These are phyloP conservation scores for Populus hybrid DNA, from an alignment of 441 rosid species.

Conservation along the genomic window DNA sequence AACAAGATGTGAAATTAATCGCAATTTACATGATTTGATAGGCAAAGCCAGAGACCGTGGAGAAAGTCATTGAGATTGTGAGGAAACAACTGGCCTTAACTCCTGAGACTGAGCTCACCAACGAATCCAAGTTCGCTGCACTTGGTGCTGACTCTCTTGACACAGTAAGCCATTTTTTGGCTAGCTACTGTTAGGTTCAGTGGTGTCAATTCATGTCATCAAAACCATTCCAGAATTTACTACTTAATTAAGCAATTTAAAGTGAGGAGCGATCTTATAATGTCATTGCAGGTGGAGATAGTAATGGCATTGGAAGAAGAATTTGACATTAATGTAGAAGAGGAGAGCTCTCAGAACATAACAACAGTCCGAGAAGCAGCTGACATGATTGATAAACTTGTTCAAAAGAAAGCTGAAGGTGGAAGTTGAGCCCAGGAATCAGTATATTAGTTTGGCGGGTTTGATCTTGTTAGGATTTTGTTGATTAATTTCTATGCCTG, in stretches of 20 bases:
- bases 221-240: not conserved
- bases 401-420: constrained; percentile 37
- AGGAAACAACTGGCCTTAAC: constrained; percentile 61
- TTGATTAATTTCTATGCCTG: not conserved
- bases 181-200: not conserved
- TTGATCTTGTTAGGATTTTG: not conserved
- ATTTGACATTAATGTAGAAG: constrained; percentile 55
- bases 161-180: constrained; percentile 37
- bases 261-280: not conserved
- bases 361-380: constrained; percentile 64
- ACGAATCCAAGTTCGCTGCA: constrained; percentile 58
- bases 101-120: constrained; percentile 45
- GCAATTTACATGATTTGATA: constrained; percentile 10
- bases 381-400: constrained; percentile 56
- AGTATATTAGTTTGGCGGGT: not conserved
- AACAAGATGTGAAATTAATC: not conserved
- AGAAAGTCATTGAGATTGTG: constrained; percentile 70
- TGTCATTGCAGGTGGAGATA: constrained; percentile 56
- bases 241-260: not conserved
- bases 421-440: not conserved
- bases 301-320: constrained; percentile 73
- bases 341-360: constrained; percentile 61
- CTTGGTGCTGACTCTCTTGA: constrained; percentile 87
- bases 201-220: not conserved
- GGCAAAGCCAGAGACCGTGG: constrained; percentile 74